Evolutionary conservation across 768 basidiomycete species (phyloP).

Genomic region (Lentinula sp.): DNA sequence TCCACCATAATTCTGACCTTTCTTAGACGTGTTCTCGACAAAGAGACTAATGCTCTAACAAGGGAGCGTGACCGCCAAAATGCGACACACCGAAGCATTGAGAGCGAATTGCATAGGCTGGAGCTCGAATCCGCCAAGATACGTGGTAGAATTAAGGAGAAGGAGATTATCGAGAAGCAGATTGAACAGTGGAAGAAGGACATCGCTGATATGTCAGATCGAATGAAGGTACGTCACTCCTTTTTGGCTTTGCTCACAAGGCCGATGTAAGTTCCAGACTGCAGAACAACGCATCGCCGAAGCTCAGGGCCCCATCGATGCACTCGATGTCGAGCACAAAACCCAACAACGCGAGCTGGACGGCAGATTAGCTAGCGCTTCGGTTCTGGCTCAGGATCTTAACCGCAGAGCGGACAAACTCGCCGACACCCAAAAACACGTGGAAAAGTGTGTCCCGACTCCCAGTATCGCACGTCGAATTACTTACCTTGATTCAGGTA

Average conservation of each 20-base stretch:
- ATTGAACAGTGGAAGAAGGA: slow-evolving; percentile 57
- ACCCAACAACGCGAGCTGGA: slow-evolving; percentile 44
- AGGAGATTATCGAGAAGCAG: slow-evolving; percentile 45
- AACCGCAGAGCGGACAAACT: slow-evolving; percentile 61
- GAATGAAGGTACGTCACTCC: slow-evolving; percentile 41
- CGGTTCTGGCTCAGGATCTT: slow-evolving; percentile 54
- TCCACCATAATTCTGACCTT: not conserved
- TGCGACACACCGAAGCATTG: slow-evolving; percentile 42
- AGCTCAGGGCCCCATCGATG: slow-evolving; percentile 59
- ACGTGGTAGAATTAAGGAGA: slow-evolving; percentile 53
- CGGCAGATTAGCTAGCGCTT: slow-evolving; percentile 43
- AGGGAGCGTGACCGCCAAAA: slow-evolving; percentile 61
- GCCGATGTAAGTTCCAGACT: slow-evolving; percentile 35
- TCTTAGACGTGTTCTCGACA: slow-evolving; percentile 57
- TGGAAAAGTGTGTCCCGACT: slow-evolving; percentile 49
- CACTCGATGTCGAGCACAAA: slow-evolving; percentile 51
- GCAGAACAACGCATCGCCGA: slow-evolving; percentile 55
- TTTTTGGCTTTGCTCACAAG: not conserved
- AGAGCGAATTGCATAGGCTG: slow-evolving; percentile 57
- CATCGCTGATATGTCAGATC: slow-evolving; percentile 33
- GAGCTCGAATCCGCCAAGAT: slow-evolving; percentile 57
- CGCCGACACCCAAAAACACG: slow-evolving; percentile 48
- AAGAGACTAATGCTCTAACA: slow-evolving; percentile 50
- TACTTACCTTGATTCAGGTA: slow-evolving; percentile 43
- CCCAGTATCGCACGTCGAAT: not conserved